Evolutionary conservation across 768 basidiomycete species (phyloP).

Genomic region (Mycena kentingensis): DNA sequence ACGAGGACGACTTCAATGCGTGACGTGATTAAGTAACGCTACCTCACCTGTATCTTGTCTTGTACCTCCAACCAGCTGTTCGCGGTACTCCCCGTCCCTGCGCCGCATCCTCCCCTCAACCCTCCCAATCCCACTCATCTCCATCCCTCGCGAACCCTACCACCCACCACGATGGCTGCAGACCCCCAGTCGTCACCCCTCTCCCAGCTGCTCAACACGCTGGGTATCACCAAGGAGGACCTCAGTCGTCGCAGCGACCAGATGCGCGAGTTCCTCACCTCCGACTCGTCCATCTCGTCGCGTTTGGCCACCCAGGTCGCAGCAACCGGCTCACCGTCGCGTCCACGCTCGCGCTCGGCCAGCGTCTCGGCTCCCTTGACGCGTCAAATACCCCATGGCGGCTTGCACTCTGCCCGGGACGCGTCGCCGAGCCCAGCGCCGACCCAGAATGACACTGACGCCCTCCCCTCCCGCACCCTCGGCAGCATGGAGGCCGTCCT

Average conservation of each 20-base stretch:
- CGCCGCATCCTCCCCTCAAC: not conserved
- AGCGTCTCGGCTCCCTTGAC: slow-evolving; percentile 39
- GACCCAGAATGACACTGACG: slow-evolving; percentile 58
- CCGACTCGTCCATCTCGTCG: slow-evolving; percentile 49
- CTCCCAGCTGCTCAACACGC: slow-evolving; percentile 66
- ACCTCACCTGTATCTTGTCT: not conserved
- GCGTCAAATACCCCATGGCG: slow-evolving; percentile 47
- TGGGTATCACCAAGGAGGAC: slow-evolving; percentile 80
- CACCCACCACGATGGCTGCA: slow-evolving; percentile 33
- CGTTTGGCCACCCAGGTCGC: slow-evolving; percentile 43
- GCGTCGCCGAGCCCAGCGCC: slow-evolving; percentile 51
- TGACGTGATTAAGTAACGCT: slow-evolving; percentile 2
- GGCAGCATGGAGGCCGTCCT: slow-evolving; percentile 80
- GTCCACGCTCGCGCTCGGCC: slow-evolving; percentile 38
- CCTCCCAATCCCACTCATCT: slow-evolving; percentile 7
- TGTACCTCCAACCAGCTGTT: slow-evolving; percentile 3
- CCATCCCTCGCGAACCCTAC: slow-evolving; percentile 9
- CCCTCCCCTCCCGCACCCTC: slow-evolving; percentile 55
- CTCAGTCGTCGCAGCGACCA: slow-evolving; percentile 69
- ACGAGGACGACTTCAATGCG: slow-evolving; percentile 62
- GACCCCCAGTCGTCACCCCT: slow-evolving; percentile 62
- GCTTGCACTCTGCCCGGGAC: slow-evolving; percentile 53
- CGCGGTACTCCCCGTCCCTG: not conserved
- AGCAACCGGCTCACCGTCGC: slow-evolving; percentile 38
- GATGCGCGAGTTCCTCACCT: slow-evolving; percentile 77